Percentiles rank a stretch among this genome's conserved stretches.
Evolutionary conservation across 345 rosid species (phyloP).

Genomic region (Eutrema yunnanense): DNA sequence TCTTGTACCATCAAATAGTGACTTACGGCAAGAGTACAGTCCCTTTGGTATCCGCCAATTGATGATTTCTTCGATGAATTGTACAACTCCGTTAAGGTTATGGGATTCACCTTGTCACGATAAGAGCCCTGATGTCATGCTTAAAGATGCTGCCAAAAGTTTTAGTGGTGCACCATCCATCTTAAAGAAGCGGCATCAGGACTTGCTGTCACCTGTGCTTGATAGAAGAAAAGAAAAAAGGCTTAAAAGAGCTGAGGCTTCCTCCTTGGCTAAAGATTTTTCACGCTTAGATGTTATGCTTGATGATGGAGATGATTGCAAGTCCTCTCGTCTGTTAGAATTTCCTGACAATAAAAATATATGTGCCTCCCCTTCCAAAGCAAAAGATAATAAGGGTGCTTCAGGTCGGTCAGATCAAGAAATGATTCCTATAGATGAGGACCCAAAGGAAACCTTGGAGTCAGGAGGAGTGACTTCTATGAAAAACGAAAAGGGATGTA

Average conservation of each 20-base stretch:
- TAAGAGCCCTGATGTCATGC: slow-evolving; percentile 66
- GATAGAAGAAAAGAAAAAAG: slow-evolving; percentile 73
- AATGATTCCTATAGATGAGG: slow-evolving; percentile 16
- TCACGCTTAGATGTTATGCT: slow-evolving; percentile 62
- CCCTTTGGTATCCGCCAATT: slow-evolving; percentile 97
- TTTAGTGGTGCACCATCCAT: slow-evolving; percentile 79
- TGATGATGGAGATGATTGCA: slow-evolving; percentile 41
- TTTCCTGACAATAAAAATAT: slow-evolving; percentile 26
- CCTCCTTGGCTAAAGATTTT: slow-evolving; percentile 65
- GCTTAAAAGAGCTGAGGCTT: slow-evolving; percentile 52
- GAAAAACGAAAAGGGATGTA: slow-evolving; percentile 14
- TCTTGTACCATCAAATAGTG: slow-evolving; percentile 70
- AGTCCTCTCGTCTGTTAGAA: slow-evolving; percentile 35
- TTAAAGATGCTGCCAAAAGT: slow-evolving; percentile 70
- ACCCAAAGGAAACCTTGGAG: slow-evolving; percentile 28
- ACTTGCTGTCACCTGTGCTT: slow-evolving; percentile 82
- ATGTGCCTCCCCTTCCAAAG: slow-evolving; percentile 30
- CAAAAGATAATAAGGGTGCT: slow-evolving; percentile 48
- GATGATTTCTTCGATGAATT: slow-evolving; percentile 79
- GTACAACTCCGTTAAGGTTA: slow-evolving; percentile 78
- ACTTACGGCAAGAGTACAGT: slow-evolving; percentile 88
- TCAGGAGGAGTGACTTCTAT: slow-evolving; percentile 40
- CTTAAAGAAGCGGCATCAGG: slow-evolving; percentile 78
- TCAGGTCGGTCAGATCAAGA: slow-evolving; percentile 19
- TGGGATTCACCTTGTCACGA: slow-evolving; percentile 87